Percentiles rank a stretch among this genome's conserved stretches.
Evolutionary conservation across 805 yeast genomes (phyloP).

Genomic region (Kregervanrija delftensis): DNA sequence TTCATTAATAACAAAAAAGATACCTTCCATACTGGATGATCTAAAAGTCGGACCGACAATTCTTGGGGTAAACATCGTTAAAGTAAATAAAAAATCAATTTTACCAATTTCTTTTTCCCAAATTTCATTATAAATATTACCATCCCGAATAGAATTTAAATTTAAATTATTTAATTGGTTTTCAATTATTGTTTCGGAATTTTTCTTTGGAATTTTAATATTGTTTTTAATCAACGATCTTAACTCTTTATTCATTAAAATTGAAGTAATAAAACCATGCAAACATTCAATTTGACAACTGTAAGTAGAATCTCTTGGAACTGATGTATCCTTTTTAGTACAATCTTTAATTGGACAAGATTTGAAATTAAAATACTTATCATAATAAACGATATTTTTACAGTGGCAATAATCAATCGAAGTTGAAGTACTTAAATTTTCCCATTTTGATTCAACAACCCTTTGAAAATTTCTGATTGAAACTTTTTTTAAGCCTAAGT

Average conservation of each 20-base stretch:
- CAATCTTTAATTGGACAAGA: background rate
- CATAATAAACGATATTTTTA: background rate
- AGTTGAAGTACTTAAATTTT: background rate
- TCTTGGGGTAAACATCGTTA: background rate
- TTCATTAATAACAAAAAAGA: slow-evolving; percentile 4
- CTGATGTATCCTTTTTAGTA: background rate
- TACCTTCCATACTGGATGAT: background rate
- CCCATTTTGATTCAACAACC: background rate
- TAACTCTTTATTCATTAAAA: slow-evolving; percentile 4
- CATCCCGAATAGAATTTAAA: slow-evolving; percentile 2
- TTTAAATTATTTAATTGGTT: background rate
- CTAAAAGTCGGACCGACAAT: background rate
- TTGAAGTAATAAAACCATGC: slow-evolving; percentile 3
- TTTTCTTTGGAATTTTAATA: slow-evolving; percentile 2
- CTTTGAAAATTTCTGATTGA: no score
- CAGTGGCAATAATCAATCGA: background rate
- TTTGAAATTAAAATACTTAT: background rate
- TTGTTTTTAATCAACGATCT: slow-evolving; percentile 3
- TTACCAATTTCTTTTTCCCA: background rate
- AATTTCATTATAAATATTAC: slow-evolving; percentile 1
- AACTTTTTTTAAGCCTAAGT: no score
- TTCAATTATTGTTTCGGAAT: background rate
- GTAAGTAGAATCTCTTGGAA: no score
- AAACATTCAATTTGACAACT: slow-evolving; percentile 2
- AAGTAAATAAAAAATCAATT: slow-evolving; percentile 8